Conservation (phyloP, 345 rosid species). For the Raphanus sativus region DNA sequence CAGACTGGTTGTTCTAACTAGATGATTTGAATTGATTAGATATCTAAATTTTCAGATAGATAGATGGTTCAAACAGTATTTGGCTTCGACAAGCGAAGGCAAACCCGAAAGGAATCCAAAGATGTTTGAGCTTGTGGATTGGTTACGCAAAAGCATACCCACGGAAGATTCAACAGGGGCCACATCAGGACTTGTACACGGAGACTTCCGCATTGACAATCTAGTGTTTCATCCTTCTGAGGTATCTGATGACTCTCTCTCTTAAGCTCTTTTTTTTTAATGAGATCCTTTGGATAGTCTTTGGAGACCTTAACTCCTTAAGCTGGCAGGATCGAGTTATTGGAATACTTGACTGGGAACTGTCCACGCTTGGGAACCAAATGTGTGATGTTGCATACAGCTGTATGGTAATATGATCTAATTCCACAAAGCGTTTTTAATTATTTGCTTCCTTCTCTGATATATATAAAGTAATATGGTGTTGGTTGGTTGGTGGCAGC, state of each 20-base stretch:
- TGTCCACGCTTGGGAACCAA: constrained; percentile 95
- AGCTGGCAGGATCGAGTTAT: constrained; percentile 81
- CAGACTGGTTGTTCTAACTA: too few species aligned
- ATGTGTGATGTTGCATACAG: constrained; percentile 90
- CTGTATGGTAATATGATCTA: constrained; percentile 63
- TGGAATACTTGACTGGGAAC: constrained; percentile 95
- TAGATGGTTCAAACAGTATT: constrained; percentile 90
- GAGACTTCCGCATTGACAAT: constrained; percentile 94
- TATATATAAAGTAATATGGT: constrained; percentile 18
- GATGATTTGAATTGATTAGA: not conserved
- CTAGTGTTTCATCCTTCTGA: constrained; percentile 85
- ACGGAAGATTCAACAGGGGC: constrained; percentile 71
- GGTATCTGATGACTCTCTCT: constrained; percentile 45
- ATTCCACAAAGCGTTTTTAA: not conserved
- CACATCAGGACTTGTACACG: constrained; percentile 82
- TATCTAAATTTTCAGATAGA: constrained; percentile 56
- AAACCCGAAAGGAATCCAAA: constrained; percentile 70
- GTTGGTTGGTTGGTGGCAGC: constrained; percentile 47
- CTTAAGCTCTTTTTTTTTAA: not conserved
- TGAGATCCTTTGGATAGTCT: constrained; percentile 3
- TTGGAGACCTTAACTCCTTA: not conserved
- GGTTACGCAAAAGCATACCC: constrained; percentile 71
- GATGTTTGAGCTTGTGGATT: constrained; percentile 73
- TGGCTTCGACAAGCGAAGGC: constrained; percentile 80
- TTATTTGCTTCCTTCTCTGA: constrained; percentile 21